phyloP scores from a whole-genome alignment of 2,329 filamentous ascomycete genomes.

The Whalleya microplaca region DNA sequence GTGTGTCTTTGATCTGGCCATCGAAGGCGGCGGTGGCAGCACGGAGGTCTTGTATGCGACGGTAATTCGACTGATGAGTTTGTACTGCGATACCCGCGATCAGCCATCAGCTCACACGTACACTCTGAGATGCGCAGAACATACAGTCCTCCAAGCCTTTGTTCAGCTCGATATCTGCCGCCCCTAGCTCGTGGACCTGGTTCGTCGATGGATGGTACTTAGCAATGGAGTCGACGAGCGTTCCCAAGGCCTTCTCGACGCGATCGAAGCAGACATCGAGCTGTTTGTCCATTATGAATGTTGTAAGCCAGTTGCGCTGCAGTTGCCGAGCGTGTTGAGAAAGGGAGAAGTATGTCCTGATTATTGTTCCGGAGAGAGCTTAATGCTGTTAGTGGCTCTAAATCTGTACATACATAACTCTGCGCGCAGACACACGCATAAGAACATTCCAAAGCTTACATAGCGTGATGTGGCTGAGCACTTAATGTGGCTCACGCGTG shows the following conservation, averaged over 20 bases:
- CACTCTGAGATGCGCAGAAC: constrained; percentile 8
- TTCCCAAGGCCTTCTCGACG: constrained; percentile 68
- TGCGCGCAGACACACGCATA: too few species aligned
- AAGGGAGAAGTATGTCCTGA: neutral
- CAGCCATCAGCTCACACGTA: neutral
- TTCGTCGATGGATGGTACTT: constrained; percentile 77
- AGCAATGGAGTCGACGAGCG: constrained; percentile 76
- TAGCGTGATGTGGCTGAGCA: too few species aligned
- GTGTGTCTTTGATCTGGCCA: constrained; percentile 70
- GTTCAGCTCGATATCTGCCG: constrained; percentile 70
- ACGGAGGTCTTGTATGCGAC: constrained; percentile 70
- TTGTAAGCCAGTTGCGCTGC: neutral
- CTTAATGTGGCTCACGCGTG: too few species aligned
- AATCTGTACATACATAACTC: too few species aligned
- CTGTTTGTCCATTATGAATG: constrained; percentile 59
- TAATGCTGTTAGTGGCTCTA: neutral
- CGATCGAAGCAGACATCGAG: constrained; percentile 67
- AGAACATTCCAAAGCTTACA: too few species aligned
- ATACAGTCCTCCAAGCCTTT: constrained; percentile 68
- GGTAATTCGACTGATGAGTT: constrained; percentile 74
- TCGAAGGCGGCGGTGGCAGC: constrained; percentile 68
- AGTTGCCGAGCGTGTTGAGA: neutral
- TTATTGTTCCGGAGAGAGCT: neutral
- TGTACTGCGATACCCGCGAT: constrained; percentile 55
- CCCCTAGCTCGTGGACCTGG: constrained; percentile 70